Base-by-base conservation (phyloP, 2,329 filamentous ascomycete species). In the Apiospora kogelbergensis region DNA sequence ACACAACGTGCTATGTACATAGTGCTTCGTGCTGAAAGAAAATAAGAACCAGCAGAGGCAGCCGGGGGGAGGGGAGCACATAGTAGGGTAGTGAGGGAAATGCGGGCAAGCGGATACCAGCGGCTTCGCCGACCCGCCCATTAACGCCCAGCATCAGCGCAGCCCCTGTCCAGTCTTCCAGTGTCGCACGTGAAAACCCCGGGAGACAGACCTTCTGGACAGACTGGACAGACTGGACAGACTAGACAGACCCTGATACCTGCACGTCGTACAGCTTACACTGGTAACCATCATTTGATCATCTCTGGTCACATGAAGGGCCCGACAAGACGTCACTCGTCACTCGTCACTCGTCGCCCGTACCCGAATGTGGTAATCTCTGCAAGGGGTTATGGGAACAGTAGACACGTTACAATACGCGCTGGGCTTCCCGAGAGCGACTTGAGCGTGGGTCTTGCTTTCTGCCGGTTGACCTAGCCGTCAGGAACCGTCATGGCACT, bases 331-430 rank as follows among this genome's bases (percentile, higher is more conserved):
- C 53, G 53, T 60, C 53, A 60, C 53, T 60, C 9, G 53, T 60
- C 53, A 60, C 53, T 17, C 53, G 53, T 60, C 53, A 60, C 53
- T 60, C 9, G 53, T 60, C 53, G 37, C 53, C 17, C 53, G 53
- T 26, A 17, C 53, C 42, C 53, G 30, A 60, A 60, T 37, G 53
- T 37, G 53, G 53, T 60, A 60, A 37, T 60, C 53, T 60, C 53
- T 37, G 53, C 53, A 37, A 60, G 53, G 53, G 53, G 53, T 60
- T 60, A 37, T 20, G 53, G 53, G 53, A 37, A 37, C 53, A 60
- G 53, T 60, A 60, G 53, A 60, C 53, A 60, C 53, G 53, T 60
- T 60, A 60, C 53, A 60, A 60, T 60, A 60, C 26, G 53, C 53
- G 53, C 53, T 60, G 53, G 15, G 30, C 53, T 60, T 3, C 48